Evolutionary conservation across 2,329 filamentous ascomycete genomes (phyloP), one percentile per base, ranked within the genome.

Genomic region (Geosmithia putterillii): DNA sequence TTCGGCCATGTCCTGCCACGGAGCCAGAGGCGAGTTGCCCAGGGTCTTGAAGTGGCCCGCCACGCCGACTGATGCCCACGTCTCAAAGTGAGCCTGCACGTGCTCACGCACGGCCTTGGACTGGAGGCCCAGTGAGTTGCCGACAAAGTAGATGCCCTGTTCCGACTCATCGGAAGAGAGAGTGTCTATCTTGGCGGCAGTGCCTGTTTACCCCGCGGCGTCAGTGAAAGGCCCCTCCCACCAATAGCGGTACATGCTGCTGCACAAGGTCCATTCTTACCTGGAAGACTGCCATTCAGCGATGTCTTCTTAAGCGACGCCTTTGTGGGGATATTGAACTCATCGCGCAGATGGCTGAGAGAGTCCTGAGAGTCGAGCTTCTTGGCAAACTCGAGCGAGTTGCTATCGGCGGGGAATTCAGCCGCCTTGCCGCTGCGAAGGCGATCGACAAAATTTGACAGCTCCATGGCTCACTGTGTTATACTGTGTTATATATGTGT

Each of bases 111-210:
- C 79, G 14, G 74, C 73, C 48, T 74, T 78, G 38, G 89, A 87
- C 59, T 95, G 88, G 4, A 90, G 74, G 34, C 88, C 88, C 1
- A 95, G 73, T 0, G 87, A 94, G 65, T 95, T 94, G 45, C 89
- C 89, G 51, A 87, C 90, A 49, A 95, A 79, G 61, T 95, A 95
- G 46, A 86, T 81, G 46, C 60, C 59, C 45, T 57, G 53, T 51
- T 52, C 63, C n/a, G 67, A 54, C 1, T 60, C 54, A 15, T 49
- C 44, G 3, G 42, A 36, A 1, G 48, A 43, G 9, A 21, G 51
- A 36, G n/a, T n/a, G n/a, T n/a, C n/a, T n/a, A n/a, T n/a, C n/a
- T 50, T 51, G 15, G 55, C 48, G n/a, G 34, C 44, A 7, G 25
- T 37, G 28, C 44, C 51, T 20, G 48, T 51, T 41, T 28, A 17